Evolutionary conservation across 225 moss, liverwort and hornwort genomes (phyloP), one percentile per base, ranked within the genome.

Genomic region (Sphagnum contortum): DNA sequence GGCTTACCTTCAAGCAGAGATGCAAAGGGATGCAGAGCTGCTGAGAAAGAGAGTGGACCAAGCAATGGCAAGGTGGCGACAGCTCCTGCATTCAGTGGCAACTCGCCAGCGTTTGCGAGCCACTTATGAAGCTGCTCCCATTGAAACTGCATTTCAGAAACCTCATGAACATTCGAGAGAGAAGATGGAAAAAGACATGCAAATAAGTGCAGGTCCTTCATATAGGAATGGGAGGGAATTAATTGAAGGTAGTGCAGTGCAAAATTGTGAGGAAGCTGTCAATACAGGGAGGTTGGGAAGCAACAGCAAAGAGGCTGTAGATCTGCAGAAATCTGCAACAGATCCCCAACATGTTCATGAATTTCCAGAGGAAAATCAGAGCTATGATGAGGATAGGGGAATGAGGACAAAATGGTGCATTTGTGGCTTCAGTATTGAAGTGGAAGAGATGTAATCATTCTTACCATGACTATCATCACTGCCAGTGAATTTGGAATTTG

Each of bases 381-480:
- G 79, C 60, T 87, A 77, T 73, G 87, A 94, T 52, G 89, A 89
- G 49, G 89, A 87, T 58, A 80, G 74, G 14, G 87, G 91, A 56
- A 76, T 85, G 13, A 75, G 83, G 54, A 94, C 89, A 8, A 94
- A 94, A 69, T 62, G 76, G 59, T 94, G 94, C 62, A 48, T 72
- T 55, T 94, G 94, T 75, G 90, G 94, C 3, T 94, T 90, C 45
- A 65, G 74, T 13, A 82, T 88, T 46, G 82, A 81, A 60, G 87
- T 94, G 1, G 94, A 94, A 70, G 88, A 94, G 63, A 94, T 94
- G 94, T 94, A 85, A 66, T 66, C 59, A 50, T 53, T 29, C 29
- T 29, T 29, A 29, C 29, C 29, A 29, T 29, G 29, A 29, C 29
- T 29, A 29, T 29, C 29, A 29, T 29, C 1, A 29, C 29, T 29